Evolutionary conservation across 768 basidiomycete species (phyloP).

Genomic region (Russula brevipes): DNA sequence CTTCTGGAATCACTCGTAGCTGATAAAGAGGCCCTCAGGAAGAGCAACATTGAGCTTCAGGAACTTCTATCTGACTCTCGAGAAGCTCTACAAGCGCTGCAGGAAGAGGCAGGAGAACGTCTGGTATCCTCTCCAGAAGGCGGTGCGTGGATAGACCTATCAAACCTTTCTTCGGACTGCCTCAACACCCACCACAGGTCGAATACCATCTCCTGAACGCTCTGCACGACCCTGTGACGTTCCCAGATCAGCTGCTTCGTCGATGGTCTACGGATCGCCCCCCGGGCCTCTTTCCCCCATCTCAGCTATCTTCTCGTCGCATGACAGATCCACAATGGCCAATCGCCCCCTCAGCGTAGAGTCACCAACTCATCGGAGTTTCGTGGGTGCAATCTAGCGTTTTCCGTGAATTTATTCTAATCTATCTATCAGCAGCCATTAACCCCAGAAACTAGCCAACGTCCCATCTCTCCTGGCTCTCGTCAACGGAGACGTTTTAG

Average conservation of each 20-base stretch:
- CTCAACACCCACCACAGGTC: conserved; percentile 19
- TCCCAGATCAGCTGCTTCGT: not conserved
- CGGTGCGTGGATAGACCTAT: conserved; percentile 23
- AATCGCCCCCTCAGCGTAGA: conserved; percentile 23
- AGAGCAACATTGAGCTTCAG: conserved; percentile 76
- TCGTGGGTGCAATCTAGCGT: conserved; percentile 31
- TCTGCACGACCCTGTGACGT: not conserved
- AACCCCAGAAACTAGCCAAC: conserved; percentile 42
- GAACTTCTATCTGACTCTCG: conserved; percentile 66
- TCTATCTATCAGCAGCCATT: conserved; percentile 37
- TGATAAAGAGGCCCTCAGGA: conserved; percentile 78
- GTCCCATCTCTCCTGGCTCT: conserved; percentile 42
- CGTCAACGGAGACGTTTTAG: conserved; percentile 25
- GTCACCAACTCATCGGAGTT: conserved; percentile 24
- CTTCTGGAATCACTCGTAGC: conserved; percentile 82
- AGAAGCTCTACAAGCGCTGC: conserved; percentile 65
- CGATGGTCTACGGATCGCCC: conserved; percentile 17
- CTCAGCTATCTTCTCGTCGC: conserved; percentile 15
- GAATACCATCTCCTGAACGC: conserved; percentile 14
- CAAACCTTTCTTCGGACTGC: conserved; percentile 10
- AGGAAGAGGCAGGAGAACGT: conserved; percentile 73
- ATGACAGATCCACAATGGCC: not conserved
- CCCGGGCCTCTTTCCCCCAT: conserved; percentile 24
- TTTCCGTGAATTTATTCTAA: not conserved
- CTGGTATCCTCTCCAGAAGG: conserved; percentile 31